phyloP scores from a whole-genome alignment of 176 grass and related monocot species.

The Areca catechu region DNA sequence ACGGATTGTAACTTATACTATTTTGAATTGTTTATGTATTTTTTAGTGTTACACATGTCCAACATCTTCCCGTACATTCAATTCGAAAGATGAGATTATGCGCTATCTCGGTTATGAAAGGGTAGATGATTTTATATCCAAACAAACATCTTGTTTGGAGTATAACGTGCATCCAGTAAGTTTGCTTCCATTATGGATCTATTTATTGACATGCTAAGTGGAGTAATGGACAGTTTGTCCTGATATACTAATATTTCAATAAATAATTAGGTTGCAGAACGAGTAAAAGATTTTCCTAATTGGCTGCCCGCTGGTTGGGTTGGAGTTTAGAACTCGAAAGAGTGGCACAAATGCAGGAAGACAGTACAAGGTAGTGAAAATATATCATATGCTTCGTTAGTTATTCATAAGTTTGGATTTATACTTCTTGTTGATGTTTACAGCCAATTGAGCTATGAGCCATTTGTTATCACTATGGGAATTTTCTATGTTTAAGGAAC shows the following conservation, averaged over 20 bases:
- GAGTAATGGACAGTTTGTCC: not conserved
- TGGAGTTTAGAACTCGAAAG: too few relatives aligned
- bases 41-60: slow-evolving; percentile 6
- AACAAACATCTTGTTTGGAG: not conserved
- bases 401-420: too few relatives aligned
- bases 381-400: too few relatives aligned
- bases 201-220: not conserved
- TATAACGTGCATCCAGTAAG: not conserved
- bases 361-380: too few relatives aligned
- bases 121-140: not conserved
- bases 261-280: slow-evolving; percentile 2
- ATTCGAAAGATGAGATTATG: slow-evolving; percentile 6
- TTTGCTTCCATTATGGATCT: not conserved
- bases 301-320: too few relatives aligned
- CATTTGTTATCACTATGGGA: too few relatives aligned
- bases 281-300: not conserved
- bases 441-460: too few relatives aligned
- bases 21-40: not conserved
- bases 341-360: too few relatives aligned
- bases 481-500: too few relatives aligned
- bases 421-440: too few relatives aligned
- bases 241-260: not conserved
- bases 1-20: not conserved
- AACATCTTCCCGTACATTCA: not conserved
- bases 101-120: not conserved